Conservation (phyloP, 2,329 filamentous ascomycete species). For the Scleromitrula shiraiana region DNA sequence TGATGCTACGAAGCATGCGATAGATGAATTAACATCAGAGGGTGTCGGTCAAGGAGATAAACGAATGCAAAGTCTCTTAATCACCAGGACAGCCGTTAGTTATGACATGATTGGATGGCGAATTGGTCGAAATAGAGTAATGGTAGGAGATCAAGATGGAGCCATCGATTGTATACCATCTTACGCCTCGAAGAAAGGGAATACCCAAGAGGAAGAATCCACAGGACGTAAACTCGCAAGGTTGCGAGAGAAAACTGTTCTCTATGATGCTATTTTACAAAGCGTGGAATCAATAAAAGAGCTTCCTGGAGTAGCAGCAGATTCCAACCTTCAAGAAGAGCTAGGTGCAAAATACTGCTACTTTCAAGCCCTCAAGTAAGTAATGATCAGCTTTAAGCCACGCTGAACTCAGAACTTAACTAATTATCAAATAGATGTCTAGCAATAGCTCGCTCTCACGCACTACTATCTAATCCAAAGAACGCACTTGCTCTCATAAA, state of each 20-base stretch:
- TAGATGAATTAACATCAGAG: slow-evolving; percentile 81
- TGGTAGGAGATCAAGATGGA: slow-evolving; percentile 79
- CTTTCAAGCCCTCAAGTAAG: slow-evolving; percentile 81
- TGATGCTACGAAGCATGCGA: slow-evolving; percentile 86
- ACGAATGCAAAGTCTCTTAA: slow-evolving; percentile 85
- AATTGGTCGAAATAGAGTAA: slow-evolving; percentile 82
- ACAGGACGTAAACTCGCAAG: slow-evolving; percentile 69
- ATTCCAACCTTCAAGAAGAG: slow-evolving; percentile 66
- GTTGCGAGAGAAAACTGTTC: slow-evolving; percentile 75
- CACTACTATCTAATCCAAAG: slow-evolving; percentile 59
- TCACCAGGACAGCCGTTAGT: slow-evolving; percentile 87
- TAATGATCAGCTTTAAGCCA: slow-evolving; percentile 8
- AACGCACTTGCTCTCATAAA: slow-evolving; percentile 82
- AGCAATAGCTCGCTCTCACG: slow-evolving; percentile 78
- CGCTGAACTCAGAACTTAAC: slow-evolving; percentile 3
- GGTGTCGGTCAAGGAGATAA: slow-evolving; percentile 75
- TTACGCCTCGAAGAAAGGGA: slow-evolving; percentile 46
- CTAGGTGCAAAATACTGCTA: slow-evolving; percentile 73
- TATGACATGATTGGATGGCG: slow-evolving; percentile 93
- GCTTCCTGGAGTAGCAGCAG: slow-evolving; percentile 80
- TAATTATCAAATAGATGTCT: slow-evolving; percentile 51
- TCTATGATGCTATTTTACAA: slow-evolving; percentile 87
- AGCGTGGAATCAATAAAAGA: slow-evolving; percentile 87
- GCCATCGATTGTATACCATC: slow-evolving; percentile 46
- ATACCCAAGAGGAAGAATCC: slow-evolving; percentile 52